A percentile compares a stretch with the other conserved stretches of the same genome.
Conservation (phyloP, 805 yeast genomes). For the Myxozyma monticola region DNA sequence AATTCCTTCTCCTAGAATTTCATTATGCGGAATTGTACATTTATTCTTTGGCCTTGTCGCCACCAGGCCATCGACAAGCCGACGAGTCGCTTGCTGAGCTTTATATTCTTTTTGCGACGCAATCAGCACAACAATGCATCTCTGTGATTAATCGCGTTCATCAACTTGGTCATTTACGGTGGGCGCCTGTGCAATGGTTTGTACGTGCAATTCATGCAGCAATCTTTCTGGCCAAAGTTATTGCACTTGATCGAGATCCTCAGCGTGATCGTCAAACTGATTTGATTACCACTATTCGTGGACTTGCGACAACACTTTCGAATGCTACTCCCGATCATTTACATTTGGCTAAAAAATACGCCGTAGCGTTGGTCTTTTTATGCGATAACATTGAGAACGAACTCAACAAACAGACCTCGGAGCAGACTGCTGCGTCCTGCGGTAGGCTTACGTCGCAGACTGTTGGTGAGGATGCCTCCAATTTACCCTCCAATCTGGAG, state of each 20-base stretch:
- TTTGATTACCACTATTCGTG: conserved; percentile 63
- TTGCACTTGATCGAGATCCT: conserved; percentile 39
- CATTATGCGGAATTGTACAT: conserved; percentile 82
- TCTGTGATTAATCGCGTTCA: conserved; percentile 70
- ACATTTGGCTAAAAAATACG: conserved; percentile 58
- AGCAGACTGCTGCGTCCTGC: neutral
- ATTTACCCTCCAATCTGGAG: neutral
- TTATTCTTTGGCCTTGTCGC: conserved; percentile 73
- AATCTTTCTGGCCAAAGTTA: conserved; percentile 85
- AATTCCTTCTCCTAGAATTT: conserved; percentile 76
- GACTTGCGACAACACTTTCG: conserved; percentile 68
- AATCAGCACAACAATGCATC: conserved; percentile 78
- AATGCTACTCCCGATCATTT: conserved; percentile 89
- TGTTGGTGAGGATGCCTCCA: neutral
- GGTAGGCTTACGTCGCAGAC: neutral
- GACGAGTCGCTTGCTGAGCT: conserved; percentile 64
- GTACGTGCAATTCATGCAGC: conserved; percentile 83
- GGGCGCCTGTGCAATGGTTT: conserved; percentile 92
- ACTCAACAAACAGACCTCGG: conserved; percentile 4
- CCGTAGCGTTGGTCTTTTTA: conserved; percentile 20
- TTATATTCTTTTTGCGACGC: conserved; percentile 78
- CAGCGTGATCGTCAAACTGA: conserved; percentile 46
- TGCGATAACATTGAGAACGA: conserved; percentile 23
- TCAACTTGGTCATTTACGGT: conserved; percentile 56
- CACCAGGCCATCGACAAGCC: conserved; percentile 41